Conservation (phyloP, 1,139 yeast genomes). For the Yamadazyma mexicana region DNA sequence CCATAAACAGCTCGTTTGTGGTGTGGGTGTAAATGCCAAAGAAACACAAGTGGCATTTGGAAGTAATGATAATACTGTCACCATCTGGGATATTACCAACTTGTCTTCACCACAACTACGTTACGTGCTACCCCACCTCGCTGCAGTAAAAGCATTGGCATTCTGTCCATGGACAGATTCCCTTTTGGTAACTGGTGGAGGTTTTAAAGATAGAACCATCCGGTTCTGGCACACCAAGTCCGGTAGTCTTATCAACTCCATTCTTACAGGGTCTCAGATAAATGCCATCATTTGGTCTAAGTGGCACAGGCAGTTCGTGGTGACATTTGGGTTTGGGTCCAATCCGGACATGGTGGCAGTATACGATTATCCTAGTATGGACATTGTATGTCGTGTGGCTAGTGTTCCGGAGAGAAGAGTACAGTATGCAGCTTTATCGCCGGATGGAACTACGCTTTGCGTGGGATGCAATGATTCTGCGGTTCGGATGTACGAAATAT, state of each 20-base stretch:
- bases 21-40: constrained; percentile 52
- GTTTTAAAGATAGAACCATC: constrained; percentile 44
- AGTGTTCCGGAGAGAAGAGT: constrained; percentile 56
- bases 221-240: constrained; percentile 83
- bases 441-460: constrained; percentile 60
- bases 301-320: constrained; percentile 61
- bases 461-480: constrained; percentile 79
- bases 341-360: constrained; percentile 52
- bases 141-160: constrained; percentile 47
- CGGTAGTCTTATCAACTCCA: constrained; percentile 63
- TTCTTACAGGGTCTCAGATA: constrained; percentile 67
- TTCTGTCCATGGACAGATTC: constrained; percentile 47
- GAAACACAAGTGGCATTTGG: constrained; percentile 63
- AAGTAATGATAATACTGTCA: constrained; percentile 70
- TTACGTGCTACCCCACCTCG: constrained; percentile 44
- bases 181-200: constrained; percentile 47
- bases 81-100: constrained; percentile 61
- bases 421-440: constrained; percentile 65
- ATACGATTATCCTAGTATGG: constrained; percentile 67
- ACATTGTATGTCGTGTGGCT: constrained; percentile 48
- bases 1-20: constrained; percentile 70
- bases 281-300: constrained; percentile 80
- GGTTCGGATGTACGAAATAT: constrained; percentile 67
- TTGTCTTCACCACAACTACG: constrained; percentile 40
- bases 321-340: constrained; percentile 79